A percentile compares a stretch with the other conserved stretches of the same genome.
These are phyloP conservation scores for Fusarium torreyae DNA, from an alignment of 2,329 filamentous ascomycete genomes.

Conservation along the genomic window DNA sequence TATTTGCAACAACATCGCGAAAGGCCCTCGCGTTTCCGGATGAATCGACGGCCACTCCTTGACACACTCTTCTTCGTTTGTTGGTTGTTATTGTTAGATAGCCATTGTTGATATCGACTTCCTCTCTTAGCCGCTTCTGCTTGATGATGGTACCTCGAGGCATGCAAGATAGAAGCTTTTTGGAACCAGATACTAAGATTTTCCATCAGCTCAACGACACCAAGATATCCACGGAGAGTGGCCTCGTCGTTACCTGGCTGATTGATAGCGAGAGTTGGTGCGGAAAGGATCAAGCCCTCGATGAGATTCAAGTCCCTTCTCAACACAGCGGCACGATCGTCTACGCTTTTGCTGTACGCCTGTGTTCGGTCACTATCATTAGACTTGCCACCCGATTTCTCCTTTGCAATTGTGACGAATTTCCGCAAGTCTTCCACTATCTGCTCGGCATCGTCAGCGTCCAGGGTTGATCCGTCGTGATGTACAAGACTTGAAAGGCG, in stretches of 20 bases:
- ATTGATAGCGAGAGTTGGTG: slow-evolving; percentile 18
- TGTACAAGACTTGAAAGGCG: slow-evolving; percentile 16
- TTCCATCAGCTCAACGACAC: not conserved
- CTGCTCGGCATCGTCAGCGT: slow-evolving; percentile 34
- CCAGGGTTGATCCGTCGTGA: slow-evolving; percentile 14
- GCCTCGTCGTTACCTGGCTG: not conserved
- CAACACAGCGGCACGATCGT: not conserved
- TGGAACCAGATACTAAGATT: not conserved
- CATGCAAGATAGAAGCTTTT: slow-evolving; percentile 4
- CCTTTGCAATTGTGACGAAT: slow-evolving; percentile 16
- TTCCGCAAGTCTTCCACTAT: slow-evolving; percentile 33
- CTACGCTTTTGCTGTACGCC: not conserved
- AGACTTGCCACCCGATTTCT: not conserved
- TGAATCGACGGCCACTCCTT: not conserved
- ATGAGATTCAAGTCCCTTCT: slow-evolving; percentile 18
- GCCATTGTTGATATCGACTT: slow-evolving; percentile 17
- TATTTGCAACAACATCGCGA: slow-evolving; percentile 25
- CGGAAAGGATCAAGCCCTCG: slow-evolving; percentile 18
- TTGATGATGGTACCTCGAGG: slow-evolving; percentile 20
- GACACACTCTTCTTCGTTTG: slow-evolving; percentile 17
- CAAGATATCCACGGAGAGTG: not conserved
- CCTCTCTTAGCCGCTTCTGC: slow-evolving; percentile 31
- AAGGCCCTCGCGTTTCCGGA: not conserved
- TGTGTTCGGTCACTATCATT: accelerated
- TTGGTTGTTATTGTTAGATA: slow-evolving; percentile 23